Evolutionary conservation across 345 rosid genomes (phyloP), one percentile per base, ranked within the genome.

Genomic region (Firmiana major): DNA sequence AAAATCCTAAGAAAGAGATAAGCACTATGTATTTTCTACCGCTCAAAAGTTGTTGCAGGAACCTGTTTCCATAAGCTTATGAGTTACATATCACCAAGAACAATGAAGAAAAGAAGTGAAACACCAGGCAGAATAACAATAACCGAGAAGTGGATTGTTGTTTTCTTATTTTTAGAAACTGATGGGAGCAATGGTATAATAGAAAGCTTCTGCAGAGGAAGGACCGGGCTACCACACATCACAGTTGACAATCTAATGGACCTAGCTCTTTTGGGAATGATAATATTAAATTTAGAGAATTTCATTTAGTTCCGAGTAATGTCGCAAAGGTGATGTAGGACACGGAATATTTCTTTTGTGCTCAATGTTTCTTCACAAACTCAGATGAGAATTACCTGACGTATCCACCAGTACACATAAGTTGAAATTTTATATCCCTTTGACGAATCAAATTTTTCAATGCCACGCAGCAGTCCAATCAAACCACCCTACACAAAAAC

Each of bases 381-480:
- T 59, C 26, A 71, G 53, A 63, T 63, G 16, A 79, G 58, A 6
- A 22, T 53, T 79, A 92, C 99, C 97, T 95, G 99, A 81, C 97
- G 97, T 74, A 95, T 95, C 98, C 98, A 95, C 99, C 99, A 95
- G 76, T 94, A 94, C 45, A 94, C 98, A 79, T 94, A 94, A 81
- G 98, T 94, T 73, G 98, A 94, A 51, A 94, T 90, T 81, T 88
- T 92, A 85, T 88, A 92, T 21, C 98, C 98, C 74, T 90, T 94
- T 16, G 98, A 90, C 78, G 99, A 89, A 88, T 93, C 99, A 59
- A 90, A 95, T 81, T 95, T 95, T 90, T 95, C 99, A 24, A 95
- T 95, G 36, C 99, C 99, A 46, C 98, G 91, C 79, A 93, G 73
- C 38, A 95, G 86, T 79, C 99, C 99, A 24, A 95, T 90, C 83